These are phyloP conservation scores for Fusarium xylarioides DNA, from an alignment of 2,329 filamentous ascomycete genomes.

Conservation along the genomic window DNA sequence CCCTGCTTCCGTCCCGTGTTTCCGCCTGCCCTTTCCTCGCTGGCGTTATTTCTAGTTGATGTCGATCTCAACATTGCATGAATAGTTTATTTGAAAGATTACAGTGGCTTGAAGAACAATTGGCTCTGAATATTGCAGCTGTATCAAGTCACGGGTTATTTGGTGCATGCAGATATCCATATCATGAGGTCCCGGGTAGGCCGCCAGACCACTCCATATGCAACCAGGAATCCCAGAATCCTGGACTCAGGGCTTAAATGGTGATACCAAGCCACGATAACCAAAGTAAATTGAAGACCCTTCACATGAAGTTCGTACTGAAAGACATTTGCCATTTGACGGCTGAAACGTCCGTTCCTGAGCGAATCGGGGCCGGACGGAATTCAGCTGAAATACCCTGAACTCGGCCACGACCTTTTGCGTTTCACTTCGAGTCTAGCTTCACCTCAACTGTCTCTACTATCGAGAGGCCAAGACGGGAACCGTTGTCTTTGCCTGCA, in stretches of 20 bases:
- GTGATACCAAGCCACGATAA: constrained; percentile 3
- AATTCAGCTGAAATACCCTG: constrained; percentile 13
- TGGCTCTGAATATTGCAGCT: background rate
- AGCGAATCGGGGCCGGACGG: background rate
- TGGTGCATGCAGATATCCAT: background rate
- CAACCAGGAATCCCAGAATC: background rate
- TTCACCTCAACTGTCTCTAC: background rate
- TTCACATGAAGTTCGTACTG: background rate
- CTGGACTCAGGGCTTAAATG: background rate
- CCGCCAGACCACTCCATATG: no score
- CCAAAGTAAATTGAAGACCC: constrained; percentile 4
- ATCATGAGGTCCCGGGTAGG: background rate
- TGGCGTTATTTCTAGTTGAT: background rate
- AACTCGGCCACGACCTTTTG: background rate
- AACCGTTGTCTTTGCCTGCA: constrained; percentile 13
- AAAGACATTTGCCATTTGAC: background rate
- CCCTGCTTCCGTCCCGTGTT: constrained; percentile 13
- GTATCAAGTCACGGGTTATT: background rate
- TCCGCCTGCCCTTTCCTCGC: background rate
- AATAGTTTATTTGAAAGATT: background rate
- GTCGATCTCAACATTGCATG: background rate
- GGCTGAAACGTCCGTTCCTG: background rate
- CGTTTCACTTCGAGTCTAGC: constrained; percentile 2
- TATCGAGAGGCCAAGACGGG: constrained; percentile 24
- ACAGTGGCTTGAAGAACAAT: background rate